Evolutionary conservation across 2,329 filamentous ascomycete species (phyloP), one percentile per base, ranked within the genome.

Genomic region (Clonostachys solani): DNA sequence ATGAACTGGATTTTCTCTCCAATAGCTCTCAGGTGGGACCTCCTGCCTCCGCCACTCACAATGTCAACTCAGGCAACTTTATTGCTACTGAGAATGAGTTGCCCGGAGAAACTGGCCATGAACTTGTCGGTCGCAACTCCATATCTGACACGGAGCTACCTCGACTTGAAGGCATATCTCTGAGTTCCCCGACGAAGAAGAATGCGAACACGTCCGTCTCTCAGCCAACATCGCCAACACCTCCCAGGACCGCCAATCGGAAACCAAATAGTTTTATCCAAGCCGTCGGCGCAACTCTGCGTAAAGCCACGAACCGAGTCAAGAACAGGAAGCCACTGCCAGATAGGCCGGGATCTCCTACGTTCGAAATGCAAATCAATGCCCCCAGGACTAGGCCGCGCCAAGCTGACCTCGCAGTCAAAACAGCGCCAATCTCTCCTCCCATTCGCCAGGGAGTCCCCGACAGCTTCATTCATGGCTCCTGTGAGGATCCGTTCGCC

Each of bases 81-180:
- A 50, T 57, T 40, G 50, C 63, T 34, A 45, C 15, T 18, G 36
- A 29, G 23, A 29, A 9, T 29, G 23, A 29, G 23, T 29, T 29
- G 23, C 23, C 23, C 9, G 23, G 6, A 9, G 23, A 29, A 29
- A 29, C 23, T 29, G 23, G 23, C 10, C 23, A 29, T 29, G 23
- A 29, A 29, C 23, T 10, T 10, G 23, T 29, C 23, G 23, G 23
- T 29, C 23, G 23, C 23, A 29, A 29, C 19, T 72, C 69, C 48
- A 70, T 75, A 59, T 75, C 72, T 5, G 72, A 76, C 50, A 69
- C 70, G 36, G 72, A 75, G 53, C 61, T 76, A n/a, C 63, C 72
- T 9, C 62, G 66, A 33, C 62, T 76, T 4, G 71, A 74, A 52
- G 68, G 68, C n/a, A 74, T 76, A 51, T 71, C 70, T n/a, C 54